Evolutionary conservation across 2,329 filamentous ascomycete species (phyloP), one percentile per base, ranked within the genome.

Genomic region (Metarhizium humberi): DNA sequence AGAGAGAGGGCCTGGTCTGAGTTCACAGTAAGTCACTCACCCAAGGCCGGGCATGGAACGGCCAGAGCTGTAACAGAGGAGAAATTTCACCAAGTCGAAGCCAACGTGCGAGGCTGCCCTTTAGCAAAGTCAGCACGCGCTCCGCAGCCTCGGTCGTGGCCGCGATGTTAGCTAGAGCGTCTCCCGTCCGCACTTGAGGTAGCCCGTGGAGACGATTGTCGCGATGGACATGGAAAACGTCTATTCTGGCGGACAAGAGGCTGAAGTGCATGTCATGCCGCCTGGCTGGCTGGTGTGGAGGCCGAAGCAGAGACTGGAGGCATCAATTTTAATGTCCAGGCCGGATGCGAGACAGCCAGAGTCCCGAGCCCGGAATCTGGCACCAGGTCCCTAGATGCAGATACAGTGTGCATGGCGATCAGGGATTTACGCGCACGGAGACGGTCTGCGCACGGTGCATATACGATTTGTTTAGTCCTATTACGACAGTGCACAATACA

Each of bases 191-290:
- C 62, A 55, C 56, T 62, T 57, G 59, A 60, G 58, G 58, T 59
- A 55, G 53, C 59, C 60, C 63, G 61, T 63, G 62, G 61, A 59
- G 59, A 61, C 61, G 49, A 57, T 58, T 56, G 58, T 62, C 58
- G 60, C 61, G 58, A 63, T 60, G 59, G 57, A 59, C 58, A 60
- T 61, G 48, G 54, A 51, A 40, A 40, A 16, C 38, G 10, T 40
- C 38, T 13, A 16, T 40, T 40, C 38, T 40, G 38, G 13, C 13
- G 38, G 38, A 3, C 38, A 40, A 25, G 40, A 25, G 42, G 34
- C 50, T 52, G 50, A 50, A 34, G 40, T 36, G n/a, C 42, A 18
- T 45, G 42, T 20, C 42, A 36, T 40, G 38, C 13, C 38, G 14
- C 38, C 38, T 7, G 16, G 18, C 54, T 34, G 32, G 48, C 25